phyloP scores from a whole-genome alignment of 1,284 basidiomycete species.

The Cryptococcus sp. region DNA sequence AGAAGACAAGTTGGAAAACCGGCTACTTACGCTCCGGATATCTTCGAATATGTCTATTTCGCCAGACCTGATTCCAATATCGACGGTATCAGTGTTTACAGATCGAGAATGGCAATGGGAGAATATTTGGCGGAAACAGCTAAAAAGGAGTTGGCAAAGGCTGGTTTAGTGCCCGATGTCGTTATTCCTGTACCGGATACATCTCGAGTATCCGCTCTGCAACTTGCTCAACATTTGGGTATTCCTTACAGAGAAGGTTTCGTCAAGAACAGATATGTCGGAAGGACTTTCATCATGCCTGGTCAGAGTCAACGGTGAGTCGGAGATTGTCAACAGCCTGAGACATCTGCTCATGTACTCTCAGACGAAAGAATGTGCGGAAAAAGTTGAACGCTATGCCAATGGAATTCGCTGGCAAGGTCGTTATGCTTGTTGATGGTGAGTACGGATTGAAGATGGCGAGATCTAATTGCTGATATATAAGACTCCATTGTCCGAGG shows the following conservation, averaged over 20 bases:
- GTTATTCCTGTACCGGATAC: constrained; percentile 99
- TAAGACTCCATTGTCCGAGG: constrained; percentile 96
- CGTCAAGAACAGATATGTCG: constrained; percentile 98
- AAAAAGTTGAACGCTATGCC: constrained; percentile 99
- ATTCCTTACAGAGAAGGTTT: constrained; percentile 98
- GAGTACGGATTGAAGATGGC: constrained; percentile 21
- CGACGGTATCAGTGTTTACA: constrained; percentile 95
- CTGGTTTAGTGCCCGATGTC: constrained; percentile 76
- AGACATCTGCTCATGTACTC: background rate
- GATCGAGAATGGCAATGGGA: constrained; percentile 99
- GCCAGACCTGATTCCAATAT: constrained; percentile 96
- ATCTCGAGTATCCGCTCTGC: constrained; percentile 89
- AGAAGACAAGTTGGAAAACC: constrained; percentile 67
- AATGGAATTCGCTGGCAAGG: constrained; percentile 90
- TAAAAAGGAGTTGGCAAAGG: constrained; percentile 63
- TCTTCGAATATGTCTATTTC: constrained; percentile 99
- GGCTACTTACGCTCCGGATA: constrained; percentile 87
- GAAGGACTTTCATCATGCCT: constrained; percentile 99
- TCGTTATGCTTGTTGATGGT: constrained; percentile 95
- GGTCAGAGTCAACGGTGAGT: constrained; percentile 70
- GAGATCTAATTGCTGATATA: constrained; percentile 3
- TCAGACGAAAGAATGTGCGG: constrained; percentile 87
- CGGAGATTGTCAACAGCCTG: background rate
- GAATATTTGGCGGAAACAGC: constrained; percentile 90
- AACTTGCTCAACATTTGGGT: constrained; percentile 83